Evolutionary conservation across 176 grass and related monocot species (phyloP).

Genomic region (Oropetium thomaeum): DNA sequence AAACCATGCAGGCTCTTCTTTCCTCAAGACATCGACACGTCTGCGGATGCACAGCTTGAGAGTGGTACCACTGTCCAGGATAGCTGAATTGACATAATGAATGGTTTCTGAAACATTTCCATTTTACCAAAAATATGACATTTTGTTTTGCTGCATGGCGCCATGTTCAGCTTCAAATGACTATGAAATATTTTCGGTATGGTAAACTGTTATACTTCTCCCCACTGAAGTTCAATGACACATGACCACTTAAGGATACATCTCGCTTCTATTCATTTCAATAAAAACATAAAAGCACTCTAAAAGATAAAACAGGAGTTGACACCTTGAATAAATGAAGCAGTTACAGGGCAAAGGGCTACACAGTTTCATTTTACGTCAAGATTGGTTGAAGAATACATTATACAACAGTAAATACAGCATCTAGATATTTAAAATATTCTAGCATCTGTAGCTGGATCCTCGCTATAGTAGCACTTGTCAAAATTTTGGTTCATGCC

Average conservation of each 20-base stretch:
- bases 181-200: neutral
- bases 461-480: neutral
- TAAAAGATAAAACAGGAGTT: neutral
- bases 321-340: neutral
- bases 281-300: neutral
- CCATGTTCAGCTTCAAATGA: neutral
- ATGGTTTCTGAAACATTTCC: neutral
- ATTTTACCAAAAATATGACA: too few relatives aligned
- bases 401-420: conserved; percentile 1
- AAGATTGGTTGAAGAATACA: conserved; percentile 24
- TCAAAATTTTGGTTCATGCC: conserved; percentile 30
- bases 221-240: too few relatives aligned
- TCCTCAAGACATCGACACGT: conserved; percentile 80
- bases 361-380: neutral
- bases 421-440: conserved; percentile 21
- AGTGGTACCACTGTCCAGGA: conserved; percentile 39
- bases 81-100: conserved; percentile 34
- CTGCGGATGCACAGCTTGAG: conserved; percentile 70
- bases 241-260: too few relatives aligned
- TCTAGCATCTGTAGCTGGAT: conserved; percentile 20
- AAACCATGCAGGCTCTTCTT: conserved; percentile 76
- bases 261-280: too few relatives aligned
- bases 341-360: conserved; percentile 2
- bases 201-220: neutral
- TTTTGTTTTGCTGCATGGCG: neutral